Percentiles rank a stretch among this genome's conserved stretches.
Conservation (phyloP, 768 basidiomycete species). For the Tricholoma matsutake region DNA sequence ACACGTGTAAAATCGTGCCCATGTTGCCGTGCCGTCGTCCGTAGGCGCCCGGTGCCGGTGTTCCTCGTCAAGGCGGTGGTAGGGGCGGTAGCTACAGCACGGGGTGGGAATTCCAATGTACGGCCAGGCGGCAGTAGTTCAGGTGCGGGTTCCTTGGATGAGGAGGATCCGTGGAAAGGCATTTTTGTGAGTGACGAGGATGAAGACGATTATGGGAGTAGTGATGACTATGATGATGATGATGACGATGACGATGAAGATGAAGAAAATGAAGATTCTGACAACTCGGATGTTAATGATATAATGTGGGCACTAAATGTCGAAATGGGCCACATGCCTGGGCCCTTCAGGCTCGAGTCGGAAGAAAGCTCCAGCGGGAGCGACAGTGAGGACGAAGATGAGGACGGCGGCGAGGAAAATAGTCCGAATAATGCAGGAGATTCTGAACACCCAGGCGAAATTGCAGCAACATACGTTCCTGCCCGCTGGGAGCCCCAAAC, state of each 20-base stretch:
- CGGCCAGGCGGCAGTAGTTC: neutral
- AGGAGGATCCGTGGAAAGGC: slow-evolving; percentile 68
- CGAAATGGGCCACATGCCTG: slow-evolving; percentile 4
- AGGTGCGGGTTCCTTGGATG: slow-evolving; percentile 24
- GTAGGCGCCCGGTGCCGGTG: slow-evolving; percentile 60
- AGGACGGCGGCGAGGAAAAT: slow-evolving; percentile 9
- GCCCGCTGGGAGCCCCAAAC: slow-evolving; percentile 61
- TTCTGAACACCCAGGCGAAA: slow-evolving; percentile 10
- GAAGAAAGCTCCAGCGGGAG: slow-evolving; percentile 5
- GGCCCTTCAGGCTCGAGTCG: slow-evolving; percentile 1
- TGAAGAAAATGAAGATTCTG: slow-evolving; percentile 31
- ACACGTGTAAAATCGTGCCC: slow-evolving; percentile 70
- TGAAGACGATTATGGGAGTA: slow-evolving; percentile 23
- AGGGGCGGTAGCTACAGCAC: slow-evolving; percentile 41
- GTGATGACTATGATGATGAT: slow-evolving; percentile 29
- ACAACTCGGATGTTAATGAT: slow-evolving; percentile 20
- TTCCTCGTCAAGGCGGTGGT: slow-evolving; percentile 66
- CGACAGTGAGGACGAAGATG: slow-evolving; percentile 34
- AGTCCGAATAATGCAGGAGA: slow-evolving; percentile 11
- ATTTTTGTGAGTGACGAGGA: slow-evolving; percentile 43
- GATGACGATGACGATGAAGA: slow-evolving; percentile 40
- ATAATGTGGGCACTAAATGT: slow-evolving; percentile 26
- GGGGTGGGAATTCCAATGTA: neutral
- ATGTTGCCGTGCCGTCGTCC: slow-evolving; percentile 58
- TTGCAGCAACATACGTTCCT: slow-evolving; percentile 30